These are phyloP conservation scores for Oenanthe javanica DNA, from an alignment of 140 eudicot genomes.

Conservation along the genomic window DNA sequence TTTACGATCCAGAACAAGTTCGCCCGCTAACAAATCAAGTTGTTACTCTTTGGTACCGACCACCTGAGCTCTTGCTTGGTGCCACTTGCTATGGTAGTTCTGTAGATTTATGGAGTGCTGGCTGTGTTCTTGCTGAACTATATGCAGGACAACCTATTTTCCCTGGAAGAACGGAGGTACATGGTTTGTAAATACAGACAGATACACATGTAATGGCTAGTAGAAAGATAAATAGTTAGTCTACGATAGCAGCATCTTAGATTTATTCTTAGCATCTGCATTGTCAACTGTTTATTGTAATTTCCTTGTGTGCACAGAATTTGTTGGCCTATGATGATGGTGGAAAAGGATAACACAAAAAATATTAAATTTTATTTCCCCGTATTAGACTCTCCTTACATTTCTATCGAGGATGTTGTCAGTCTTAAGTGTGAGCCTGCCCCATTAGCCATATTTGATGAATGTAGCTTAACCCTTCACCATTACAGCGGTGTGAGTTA, in stretches of 20 bases:
- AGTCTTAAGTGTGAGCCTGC: background rate
- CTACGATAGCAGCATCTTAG: too few relatives aligned
- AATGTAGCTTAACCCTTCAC: background rate
- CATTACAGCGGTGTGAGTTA: background rate
- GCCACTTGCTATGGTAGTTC: constrained; percentile 75
- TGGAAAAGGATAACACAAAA: too few relatives aligned
- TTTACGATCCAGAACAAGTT: constrained; percentile 53
- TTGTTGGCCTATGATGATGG: too few relatives aligned
- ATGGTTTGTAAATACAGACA: constrained; percentile 4
- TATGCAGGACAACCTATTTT: constrained; percentile 82
- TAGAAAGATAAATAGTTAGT: background rate
- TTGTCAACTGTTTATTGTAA: too few relatives aligned
- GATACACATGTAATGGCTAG: background rate
- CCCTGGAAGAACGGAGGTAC: constrained; percentile 94
- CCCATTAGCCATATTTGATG: background rate
- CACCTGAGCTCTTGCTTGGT: constrained; percentile 87
- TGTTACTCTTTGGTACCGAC: constrained; percentile 88
- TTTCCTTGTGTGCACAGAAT: too few relatives aligned
- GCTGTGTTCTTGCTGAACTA: constrained; percentile 82
- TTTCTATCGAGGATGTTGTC: background rate
- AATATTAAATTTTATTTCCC: too few relatives aligned
- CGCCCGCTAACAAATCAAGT: constrained; percentile 78
- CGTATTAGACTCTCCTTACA: background rate
- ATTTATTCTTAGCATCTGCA: too few relatives aligned
- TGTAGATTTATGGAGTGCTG: constrained; percentile 91